Percentiles rank a stretch among this genome's conserved stretches.
Evolutionary conservation across 2,329 filamentous ascomycete genomes (phyloP).

Genomic region (Ceratocystis variospora): DNA sequence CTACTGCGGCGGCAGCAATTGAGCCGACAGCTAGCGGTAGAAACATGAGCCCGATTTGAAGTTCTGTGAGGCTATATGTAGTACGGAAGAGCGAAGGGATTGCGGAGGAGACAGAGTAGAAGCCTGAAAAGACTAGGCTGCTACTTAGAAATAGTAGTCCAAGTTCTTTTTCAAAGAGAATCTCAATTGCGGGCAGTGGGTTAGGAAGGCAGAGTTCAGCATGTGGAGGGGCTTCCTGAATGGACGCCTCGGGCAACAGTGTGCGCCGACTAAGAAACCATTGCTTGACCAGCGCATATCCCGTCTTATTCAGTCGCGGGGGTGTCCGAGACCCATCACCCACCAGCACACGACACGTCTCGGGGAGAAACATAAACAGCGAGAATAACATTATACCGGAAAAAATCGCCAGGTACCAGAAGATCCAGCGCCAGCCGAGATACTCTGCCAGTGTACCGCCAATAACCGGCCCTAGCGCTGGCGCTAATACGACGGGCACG

Average conservation of each 20-base stretch:
- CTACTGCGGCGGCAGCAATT: conserved; percentile 32
- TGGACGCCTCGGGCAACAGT: background rate
- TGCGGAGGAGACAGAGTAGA: conserved; percentile 35
- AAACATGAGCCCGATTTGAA: conserved; percentile 40
- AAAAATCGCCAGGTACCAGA: conserved; percentile 46
- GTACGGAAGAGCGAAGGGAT: conserved; percentile 32
- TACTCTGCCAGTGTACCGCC: conserved; percentile 44
- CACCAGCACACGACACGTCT: conserved; percentile 37
- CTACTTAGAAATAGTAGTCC: conserved; percentile 33
- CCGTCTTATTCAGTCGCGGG: conserved; percentile 27
- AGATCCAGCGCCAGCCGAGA: conserved; percentile 46
- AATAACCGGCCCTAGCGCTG: conserved; percentile 40
- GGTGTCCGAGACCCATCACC: conserved; percentile 38
- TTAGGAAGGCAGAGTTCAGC: conserved; percentile 25
- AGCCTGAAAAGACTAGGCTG: conserved; percentile 36
- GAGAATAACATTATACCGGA: conserved; percentile 30
- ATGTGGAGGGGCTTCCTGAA: background rate
- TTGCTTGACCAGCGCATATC: conserved; percentile 23
- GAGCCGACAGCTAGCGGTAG: conserved; percentile 38
- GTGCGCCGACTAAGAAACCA: background rate
- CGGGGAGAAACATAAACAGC: conserved; percentile 38
- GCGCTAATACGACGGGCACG: conserved; percentile 35
- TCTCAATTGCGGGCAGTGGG: conserved; percentile 29
- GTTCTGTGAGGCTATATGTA: conserved; percentile 47
- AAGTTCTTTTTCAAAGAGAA: conserved; percentile 32